A percentile compares a stretch with the other conserved stretches of the same genome.
phyloP scores from a whole-genome alignment of 2,329 filamentous ascomycete species.

The Dothiorella sarmentorum region DNA sequence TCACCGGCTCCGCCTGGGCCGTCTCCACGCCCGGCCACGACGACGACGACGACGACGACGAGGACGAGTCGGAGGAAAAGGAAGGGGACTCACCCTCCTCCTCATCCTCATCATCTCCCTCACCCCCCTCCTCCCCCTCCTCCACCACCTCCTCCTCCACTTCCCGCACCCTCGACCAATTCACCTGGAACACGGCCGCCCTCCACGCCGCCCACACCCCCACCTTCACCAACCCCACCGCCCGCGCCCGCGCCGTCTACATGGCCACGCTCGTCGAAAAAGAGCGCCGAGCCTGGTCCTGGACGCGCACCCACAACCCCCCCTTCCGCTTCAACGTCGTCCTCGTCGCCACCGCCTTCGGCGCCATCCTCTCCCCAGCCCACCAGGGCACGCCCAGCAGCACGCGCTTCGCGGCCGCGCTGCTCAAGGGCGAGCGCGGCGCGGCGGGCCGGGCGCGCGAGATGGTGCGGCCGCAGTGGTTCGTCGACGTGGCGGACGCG shows the following conservation, averaged over 20 bases:
- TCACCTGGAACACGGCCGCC: neutral
- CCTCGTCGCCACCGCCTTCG: constrained; percentile 20
- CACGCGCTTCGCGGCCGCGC: constrained; percentile 19
- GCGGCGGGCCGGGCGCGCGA: constrained; percentile 15
- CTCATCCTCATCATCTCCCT: too few relatives aligned
- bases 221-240: neutral
- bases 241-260: constrained; percentile 31
- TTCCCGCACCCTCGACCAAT: too few relatives aligned
- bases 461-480: constrained; percentile 14
- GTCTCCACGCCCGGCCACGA: neutral
- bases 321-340: constrained; percentile 21
- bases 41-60: too few relatives aligned
- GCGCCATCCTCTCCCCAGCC: constrained; percentile 18
- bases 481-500: constrained; percentile 20
- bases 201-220: neutral
- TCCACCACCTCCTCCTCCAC: too few relatives aligned
- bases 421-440: constrained; percentile 19
- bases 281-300: constrained; percentile 22
- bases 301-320: constrained; percentile 14
- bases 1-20: neutral
- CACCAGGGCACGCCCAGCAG: constrained; percentile 21
- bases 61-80: too few relatives aligned
- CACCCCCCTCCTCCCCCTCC: too few relatives aligned
- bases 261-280: constrained; percentile 53
- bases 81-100: too few relatives aligned